Conservation (phyloP, 23 red algal genomes). For the Chondrus crispus region DNA sequence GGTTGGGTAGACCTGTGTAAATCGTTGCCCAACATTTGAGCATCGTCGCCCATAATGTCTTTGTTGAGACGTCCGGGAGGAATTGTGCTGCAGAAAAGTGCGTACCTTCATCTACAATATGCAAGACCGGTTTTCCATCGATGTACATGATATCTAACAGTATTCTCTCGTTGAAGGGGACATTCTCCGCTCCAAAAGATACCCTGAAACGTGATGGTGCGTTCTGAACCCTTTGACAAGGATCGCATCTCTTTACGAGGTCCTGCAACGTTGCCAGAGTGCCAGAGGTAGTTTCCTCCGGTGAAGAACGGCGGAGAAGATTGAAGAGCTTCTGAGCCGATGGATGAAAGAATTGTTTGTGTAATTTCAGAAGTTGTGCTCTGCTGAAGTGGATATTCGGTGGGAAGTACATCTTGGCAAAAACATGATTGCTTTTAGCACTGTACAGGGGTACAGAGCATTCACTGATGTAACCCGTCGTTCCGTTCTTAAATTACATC, state of each 20-base stretch:
- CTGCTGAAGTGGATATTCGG: too few species aligned
- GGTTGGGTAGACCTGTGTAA: constrained; percentile 6
- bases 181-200: not conserved
- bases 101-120: not conserved
- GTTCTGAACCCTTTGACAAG: constrained; percentile 11
- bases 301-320: too few species aligned
- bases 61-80: not conserved
- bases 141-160: constrained; percentile 22
- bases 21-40: not conserved
- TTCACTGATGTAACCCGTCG: too few species aligned
- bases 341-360: too few species aligned
- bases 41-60: not conserved
- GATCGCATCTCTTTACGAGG: not conserved
- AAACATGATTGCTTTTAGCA: too few species aligned
- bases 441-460: too few species aligned
- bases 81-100: not conserved
- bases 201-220: not conserved
- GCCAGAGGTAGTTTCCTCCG: too few species aligned
- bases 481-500: too few species aligned
- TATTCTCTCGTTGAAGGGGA: not conserved
- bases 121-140: not conserved
- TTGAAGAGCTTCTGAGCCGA: too few species aligned
- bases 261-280: too few species aligned
- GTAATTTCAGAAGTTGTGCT: too few species aligned
- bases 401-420: too few species aligned